These are phyloP conservation scores for Candida palmyrensis DNA, from an alignment of 805 yeast species.

Conservation along the genomic window DNA sequence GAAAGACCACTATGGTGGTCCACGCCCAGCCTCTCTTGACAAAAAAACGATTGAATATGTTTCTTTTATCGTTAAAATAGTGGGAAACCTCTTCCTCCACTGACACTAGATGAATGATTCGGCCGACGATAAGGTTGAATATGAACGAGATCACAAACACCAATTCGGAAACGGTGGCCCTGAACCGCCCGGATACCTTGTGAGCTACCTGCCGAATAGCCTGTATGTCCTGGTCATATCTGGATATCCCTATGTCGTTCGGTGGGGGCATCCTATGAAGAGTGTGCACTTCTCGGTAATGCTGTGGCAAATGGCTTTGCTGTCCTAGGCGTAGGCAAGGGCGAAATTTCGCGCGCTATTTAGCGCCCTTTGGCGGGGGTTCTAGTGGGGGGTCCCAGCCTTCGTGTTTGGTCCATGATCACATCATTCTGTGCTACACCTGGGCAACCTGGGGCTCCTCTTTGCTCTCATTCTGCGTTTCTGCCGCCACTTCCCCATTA, in stretches of 20 bases:
- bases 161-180: slow-evolving; percentile 19
- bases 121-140: slow-evolving; percentile 45
- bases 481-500: too few species aligned
- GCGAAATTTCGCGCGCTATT: too few species aligned
- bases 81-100: slow-evolving; percentile 43
- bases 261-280: not conserved
- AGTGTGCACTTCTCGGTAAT: too few species aligned
- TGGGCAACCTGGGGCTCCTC: not conserved
- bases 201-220: not conserved
- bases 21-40: slow-evolving; percentile 94
- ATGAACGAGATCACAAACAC: slow-evolving; percentile 27
- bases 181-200: slow-evolving; percentile 4
- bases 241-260: not conserved
- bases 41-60: slow-evolving; percentile 64
- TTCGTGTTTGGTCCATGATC: not conserved
- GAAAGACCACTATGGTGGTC: slow-evolving; percentile 45
- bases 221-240: slow-evolving; percentile 3
- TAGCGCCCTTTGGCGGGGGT: too few species aligned
- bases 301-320: too few species aligned
- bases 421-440: not conserved
- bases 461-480: not conserved
- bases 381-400: too few species aligned
- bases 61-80: slow-evolving; percentile 57
- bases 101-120: slow-evolving; percentile 40
- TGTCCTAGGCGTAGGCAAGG: too few species aligned